Evolutionary conservation across 352 stramenopile genomes (phyloP).

Genomic region (Albugo candida): DNA sequence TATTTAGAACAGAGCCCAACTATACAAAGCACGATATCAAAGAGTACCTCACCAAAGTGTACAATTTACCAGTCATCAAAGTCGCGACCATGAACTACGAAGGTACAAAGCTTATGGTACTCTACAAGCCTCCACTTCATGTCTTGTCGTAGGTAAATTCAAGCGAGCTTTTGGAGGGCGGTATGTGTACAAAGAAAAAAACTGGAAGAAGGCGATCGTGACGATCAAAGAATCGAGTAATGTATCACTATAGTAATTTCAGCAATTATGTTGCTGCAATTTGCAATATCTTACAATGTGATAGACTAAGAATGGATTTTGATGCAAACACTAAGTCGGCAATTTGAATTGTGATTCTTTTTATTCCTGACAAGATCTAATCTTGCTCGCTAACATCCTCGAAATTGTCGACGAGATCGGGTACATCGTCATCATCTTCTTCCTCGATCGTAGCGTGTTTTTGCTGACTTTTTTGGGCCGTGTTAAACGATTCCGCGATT

Average conservation of each 20-base stretch:
- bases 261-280: no score
- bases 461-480: conserved; percentile 46
- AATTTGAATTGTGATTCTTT: no score
- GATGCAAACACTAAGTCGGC: no score
- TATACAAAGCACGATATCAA: conserved; percentile 97
- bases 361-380: conserved; percentile 13
- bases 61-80: conserved; percentile 86
- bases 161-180: conserved; percentile 72
- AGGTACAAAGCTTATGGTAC: conserved; percentile 21
- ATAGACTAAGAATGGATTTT: no score
- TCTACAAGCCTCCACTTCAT: background rate
- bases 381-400: conserved; percentile 89
- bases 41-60: conserved; percentile 94
- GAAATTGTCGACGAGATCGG: conserved; percentile 97
- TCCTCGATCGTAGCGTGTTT: conserved; percentile 46
- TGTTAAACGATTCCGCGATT: conserved; percentile 81
- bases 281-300: no score
- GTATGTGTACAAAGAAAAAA: conserved; percentile 83
- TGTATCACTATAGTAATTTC: background rate
- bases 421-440: conserved; percentile 91
- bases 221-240: conserved; percentile 54
- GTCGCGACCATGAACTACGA: conserved; percentile 92
- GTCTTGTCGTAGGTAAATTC: conserved; percentile 45
- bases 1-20: conserved; percentile 86
- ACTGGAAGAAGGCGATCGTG: conserved; percentile 86